phyloP scores from a whole-genome alignment of 352 stramenopile species.

The Globisporangium nunn region DNA sequence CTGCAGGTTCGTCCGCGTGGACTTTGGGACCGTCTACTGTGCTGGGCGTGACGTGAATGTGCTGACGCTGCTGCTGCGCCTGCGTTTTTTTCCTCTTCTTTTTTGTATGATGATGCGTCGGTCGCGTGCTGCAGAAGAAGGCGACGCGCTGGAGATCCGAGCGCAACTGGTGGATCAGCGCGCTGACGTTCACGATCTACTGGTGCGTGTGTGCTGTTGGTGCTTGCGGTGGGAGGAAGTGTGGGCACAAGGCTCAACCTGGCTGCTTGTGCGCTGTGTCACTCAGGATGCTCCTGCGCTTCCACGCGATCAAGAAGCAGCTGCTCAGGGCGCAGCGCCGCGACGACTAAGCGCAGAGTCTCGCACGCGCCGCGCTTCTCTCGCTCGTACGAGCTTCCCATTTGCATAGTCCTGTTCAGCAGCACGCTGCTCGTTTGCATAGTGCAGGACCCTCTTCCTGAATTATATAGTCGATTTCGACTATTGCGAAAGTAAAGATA shows the following conservation, averaged over 20 bases:
- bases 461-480: too few relatives aligned
- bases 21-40: too few relatives aligned
- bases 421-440: too few relatives aligned
- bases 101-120: neutral
- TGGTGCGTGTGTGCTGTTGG: conserved; percentile 27
- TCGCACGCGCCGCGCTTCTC: too few relatives aligned
- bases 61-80: too few relatives aligned
- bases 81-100: too few relatives aligned
- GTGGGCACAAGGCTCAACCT: too few relatives aligned
- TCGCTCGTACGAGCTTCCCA: too few relatives aligned
- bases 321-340: conserved; percentile 54
- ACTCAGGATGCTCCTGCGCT: conserved; percentile 65
- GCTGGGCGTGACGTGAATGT: too few relatives aligned
- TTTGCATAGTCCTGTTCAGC: too few relatives aligned
- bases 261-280: neutral
- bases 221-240: neutral
- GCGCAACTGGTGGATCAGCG: conserved; percentile 83
- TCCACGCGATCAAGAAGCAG: conserved; percentile 79
- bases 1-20: conserved; percentile 34
- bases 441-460: too few relatives aligned
- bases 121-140: conserved; percentile 38
- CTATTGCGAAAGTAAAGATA: too few relatives aligned
- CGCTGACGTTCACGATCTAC: conserved; percentile 81
- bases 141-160: conserved; percentile 68
- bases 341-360: conserved; percentile 31